Evolutionary conservation across 225 moss, liverwort and hornwort genomes (phyloP), one percentile per base, ranked within the genome.

Genomic region (Anthoceros angustus): DNA sequence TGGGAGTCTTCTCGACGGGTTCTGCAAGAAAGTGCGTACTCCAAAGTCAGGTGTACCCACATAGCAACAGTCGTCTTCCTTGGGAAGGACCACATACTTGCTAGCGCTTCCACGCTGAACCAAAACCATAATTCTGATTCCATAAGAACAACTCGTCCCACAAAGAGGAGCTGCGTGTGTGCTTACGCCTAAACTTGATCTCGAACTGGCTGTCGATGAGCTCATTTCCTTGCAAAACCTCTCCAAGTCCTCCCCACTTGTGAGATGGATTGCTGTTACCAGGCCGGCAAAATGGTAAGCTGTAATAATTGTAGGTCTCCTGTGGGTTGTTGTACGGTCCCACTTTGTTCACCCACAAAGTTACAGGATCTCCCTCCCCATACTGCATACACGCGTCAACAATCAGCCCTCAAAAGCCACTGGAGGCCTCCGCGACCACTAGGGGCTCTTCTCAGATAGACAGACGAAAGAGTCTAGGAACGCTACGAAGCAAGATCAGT

Each of bases 321-420:
- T 98, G 95, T 16, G 95, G 95, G 68, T 98, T 98, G 78, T 98
- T 88, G 77, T 91, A 98, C 12, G 95, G 95, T 41, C 95, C 95
- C 16, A 91, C 91, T 76, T 98, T 98, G 80, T 98, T 98, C 11
- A 98, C 95, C 95, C 95, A 98, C 25, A 98, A 76, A 66, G 85
- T 77, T 63, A 98, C 91, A 61, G 63, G 70, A 26, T 98, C 95
- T 21, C 86, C 86, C 62, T 75, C 72, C 18, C 41, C 72, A 70
- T 98, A 98, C 95, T 98, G 88, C 76, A 73, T 77, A 75, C 68
- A 62, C 55, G 65, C 23, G 55, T 15, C 55, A 62, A 11, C 68
- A 66, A 43, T 69, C 10, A 25, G 14, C 64, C 42, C 11, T 40
- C 14, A 39, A 39, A 21, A 1, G 55, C 23, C 6, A 20, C 23